These are phyloP conservation scores for Exsudoporus frostii DNA, from an alignment of 768 basidiomycete genomes.

Conservation along the genomic window DNA sequence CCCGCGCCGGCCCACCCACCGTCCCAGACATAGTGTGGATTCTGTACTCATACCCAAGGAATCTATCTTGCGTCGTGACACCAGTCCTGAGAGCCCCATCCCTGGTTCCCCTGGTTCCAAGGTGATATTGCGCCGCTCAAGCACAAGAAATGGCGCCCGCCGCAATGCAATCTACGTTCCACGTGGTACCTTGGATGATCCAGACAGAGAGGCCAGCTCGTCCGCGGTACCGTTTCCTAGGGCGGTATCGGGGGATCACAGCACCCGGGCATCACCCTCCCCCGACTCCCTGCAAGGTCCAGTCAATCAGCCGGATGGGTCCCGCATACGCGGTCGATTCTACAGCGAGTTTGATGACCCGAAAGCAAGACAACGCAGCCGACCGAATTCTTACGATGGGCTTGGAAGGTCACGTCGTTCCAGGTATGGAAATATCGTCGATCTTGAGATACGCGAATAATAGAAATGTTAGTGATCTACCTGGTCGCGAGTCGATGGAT, in stretches of 20 bases:
- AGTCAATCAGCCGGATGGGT: conserved; percentile 32
- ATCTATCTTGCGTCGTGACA: conserved; percentile 45
- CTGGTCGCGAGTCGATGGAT: conserved; percentile 59
- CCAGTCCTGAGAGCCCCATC: conserved; percentile 54
- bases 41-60: conserved; percentile 49
- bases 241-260: conserved; percentile 51
- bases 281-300: conserved; percentile 33
- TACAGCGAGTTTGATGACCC: conserved; percentile 70
- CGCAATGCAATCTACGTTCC: conserved; percentile 49
- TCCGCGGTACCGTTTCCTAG: conserved; percentile 64
- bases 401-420: conserved; percentile 54
- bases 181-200: conserved; percentile 35
- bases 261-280: conserved; percentile 33
- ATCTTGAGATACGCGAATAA: conserved; percentile 51
- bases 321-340: conserved; percentile 56
- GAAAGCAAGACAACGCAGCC: conserved; percentile 46
- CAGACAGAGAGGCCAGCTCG: conserved; percentile 35
- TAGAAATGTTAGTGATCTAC: conserved; percentile 63
- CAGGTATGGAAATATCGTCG: conserved; percentile 72
- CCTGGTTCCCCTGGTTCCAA: conserved; percentile 35
- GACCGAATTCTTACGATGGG: conserved; percentile 71
- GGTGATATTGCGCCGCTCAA: conserved; percentile 55
- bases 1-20: conserved; percentile 57
- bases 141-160: conserved; percentile 47
- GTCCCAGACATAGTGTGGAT: conserved; percentile 64